Conservation (phyloP, 441 rosid species). For the Sinapis alba region DNA sequence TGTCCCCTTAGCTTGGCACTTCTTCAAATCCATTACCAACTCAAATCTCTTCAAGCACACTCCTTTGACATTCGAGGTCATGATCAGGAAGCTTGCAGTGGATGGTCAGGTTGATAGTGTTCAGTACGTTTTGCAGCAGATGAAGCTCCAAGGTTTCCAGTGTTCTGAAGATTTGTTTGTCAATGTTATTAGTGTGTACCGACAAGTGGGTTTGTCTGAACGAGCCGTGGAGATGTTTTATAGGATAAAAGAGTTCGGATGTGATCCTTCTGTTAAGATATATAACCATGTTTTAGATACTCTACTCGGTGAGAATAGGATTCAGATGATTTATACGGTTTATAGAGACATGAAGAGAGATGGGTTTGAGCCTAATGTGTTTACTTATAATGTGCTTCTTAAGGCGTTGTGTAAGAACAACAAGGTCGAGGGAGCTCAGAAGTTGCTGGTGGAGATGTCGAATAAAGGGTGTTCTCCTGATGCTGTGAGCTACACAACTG, state of each 20-base stretch:
- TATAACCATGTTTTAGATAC: conserved; percentile 86
- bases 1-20: conserved; percentile 53
- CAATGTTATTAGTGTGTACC: conserved; percentile 56
- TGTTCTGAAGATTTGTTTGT: conserved; percentile 70
- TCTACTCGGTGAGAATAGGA: conserved; percentile 71
- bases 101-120: conserved; percentile 59
- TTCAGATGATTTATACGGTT: conserved; percentile 65
- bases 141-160: conserved; percentile 82
- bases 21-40: conserved; percentile 69
- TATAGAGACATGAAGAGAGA: conserved; percentile 85
- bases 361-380: conserved; percentile 81
- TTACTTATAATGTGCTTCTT: conserved; percentile 75
- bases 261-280: conserved; percentile 78
- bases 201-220: conserved; percentile 57
- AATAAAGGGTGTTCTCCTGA: conserved; percentile 71
- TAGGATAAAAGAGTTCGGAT: conserved; percentile 81
- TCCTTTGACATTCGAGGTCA: conserved; percentile 57
- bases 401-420: conserved; percentile 89
- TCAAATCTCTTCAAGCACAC: conserved; percentile 75
- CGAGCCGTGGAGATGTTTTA: conserved; percentile 83
- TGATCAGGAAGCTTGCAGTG: conserved; percentile 66
- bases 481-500: conserved; percentile 75
- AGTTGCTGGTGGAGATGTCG: conserved; percentile 77
- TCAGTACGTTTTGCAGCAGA: conserved; percentile 84
- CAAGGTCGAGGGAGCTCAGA: conserved; percentile 71